Percentiles rank a stretch among this genome's conserved stretches.
These are phyloP conservation scores for Avicennia marina DNA, from an alignment of 257 asterid species.

Conservation along the genomic window DNA sequence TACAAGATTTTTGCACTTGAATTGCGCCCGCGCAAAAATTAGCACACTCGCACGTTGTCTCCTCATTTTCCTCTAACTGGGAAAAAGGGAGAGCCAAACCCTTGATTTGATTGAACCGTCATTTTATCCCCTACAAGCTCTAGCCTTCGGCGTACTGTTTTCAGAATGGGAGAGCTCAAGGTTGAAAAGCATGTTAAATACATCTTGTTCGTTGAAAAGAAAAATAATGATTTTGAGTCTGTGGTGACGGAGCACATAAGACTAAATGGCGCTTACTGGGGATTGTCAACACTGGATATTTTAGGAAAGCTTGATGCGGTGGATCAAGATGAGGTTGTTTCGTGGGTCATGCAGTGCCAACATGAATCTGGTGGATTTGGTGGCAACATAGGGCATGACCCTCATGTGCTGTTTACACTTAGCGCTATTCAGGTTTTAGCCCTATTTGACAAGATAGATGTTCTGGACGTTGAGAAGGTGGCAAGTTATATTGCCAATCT, in stretches of 20 bases:
- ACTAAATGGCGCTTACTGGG: constrained; percentile 94
- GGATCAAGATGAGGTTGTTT: constrained; percentile 70
- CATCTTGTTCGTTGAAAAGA: constrained; percentile 41
- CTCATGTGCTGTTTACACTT: constrained; percentile 74
- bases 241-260: constrained; percentile 90
- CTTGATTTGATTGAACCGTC: too few species aligned
- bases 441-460: constrained; percentile 65
- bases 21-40: too few species aligned
- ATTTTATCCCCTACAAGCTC: too few species aligned
- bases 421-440: constrained; percentile 93
- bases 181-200: constrained; percentile 28
- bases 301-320: constrained; percentile 69
- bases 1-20: too few species aligned
- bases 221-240: constrained; percentile 69
- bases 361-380: constrained; percentile 97
- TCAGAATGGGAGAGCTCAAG: constrained; percentile 29
- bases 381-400: constrained; percentile 93
- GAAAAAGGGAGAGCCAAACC: too few species aligned
- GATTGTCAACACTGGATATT: constrained; percentile 83
- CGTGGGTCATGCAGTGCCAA: constrained; percentile 93
- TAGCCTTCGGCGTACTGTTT: too few species aligned
- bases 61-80: too few species aligned
- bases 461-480: constrained; percentile 75
- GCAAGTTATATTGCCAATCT: constrained; percentile 63
- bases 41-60: too few species aligned